phyloP scores from a whole-genome alignment of 2,329 filamentous ascomycete species.

The Fusarium sp. region DNA sequence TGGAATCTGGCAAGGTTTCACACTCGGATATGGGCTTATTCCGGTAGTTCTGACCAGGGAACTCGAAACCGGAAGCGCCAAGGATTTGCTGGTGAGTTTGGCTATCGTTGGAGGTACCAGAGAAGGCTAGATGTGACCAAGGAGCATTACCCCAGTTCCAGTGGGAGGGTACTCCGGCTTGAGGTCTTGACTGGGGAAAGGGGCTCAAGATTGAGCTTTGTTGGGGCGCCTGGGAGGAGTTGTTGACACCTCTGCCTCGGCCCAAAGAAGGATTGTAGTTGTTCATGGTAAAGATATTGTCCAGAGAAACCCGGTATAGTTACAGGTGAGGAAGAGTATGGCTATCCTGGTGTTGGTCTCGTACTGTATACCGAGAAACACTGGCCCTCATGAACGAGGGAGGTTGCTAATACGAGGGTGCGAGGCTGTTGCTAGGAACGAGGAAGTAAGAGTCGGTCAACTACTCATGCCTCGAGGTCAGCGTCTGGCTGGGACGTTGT shows the following conservation, averaged over 20 bases:
- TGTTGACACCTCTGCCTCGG: not conserved
- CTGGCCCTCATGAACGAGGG: not conserved
- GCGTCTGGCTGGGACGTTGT: not conserved
- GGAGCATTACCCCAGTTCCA: slow-evolving; percentile 51
- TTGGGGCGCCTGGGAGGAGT: slow-evolving; percentile 14
- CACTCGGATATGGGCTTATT: slow-evolving; percentile 53
- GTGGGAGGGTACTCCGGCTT: slow-evolving; percentile 15
- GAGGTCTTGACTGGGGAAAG: slow-evolving; percentile 13
- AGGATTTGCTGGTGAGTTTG: slow-evolving; percentile 44
- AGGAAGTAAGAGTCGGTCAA: not conserved
- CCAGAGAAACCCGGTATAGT: not conserved
- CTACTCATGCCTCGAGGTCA: slow-evolving; percentile 7
- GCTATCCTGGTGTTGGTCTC: not conserved
- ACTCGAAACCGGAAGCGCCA: slow-evolving; percentile 23
- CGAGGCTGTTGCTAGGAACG: not conserved
- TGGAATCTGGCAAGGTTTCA: slow-evolving; percentile 58
- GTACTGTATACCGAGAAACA: slow-evolving; percentile 7
- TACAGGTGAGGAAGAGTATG: not conserved
- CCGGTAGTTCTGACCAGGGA: slow-evolving; percentile 41
- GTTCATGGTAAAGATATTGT: slow-evolving; percentile 13
- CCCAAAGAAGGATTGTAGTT: slow-evolving; percentile 18
- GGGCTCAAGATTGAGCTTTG: slow-evolving; percentile 16
- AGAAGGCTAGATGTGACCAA: slow-evolving; percentile 54
- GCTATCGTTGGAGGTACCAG: slow-evolving; percentile 27
- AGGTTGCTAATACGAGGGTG: not conserved